phyloP scores from a whole-genome alignment of 257 asterid genomes.

The Penstemon newberryi region DNA sequence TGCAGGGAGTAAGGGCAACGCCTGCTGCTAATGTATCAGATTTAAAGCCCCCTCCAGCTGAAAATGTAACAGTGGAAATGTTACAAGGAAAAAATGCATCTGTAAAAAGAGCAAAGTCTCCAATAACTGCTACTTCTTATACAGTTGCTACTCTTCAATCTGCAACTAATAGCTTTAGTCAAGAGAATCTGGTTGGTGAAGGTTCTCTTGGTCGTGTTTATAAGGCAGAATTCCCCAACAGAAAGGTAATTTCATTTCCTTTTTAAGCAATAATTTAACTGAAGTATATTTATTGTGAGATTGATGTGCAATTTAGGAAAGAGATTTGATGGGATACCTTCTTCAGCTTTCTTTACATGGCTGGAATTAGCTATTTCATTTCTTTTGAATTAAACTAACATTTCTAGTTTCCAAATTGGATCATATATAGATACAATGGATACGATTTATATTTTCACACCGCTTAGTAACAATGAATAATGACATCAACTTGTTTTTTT shows the following conservation, averaged over 20 bases:
- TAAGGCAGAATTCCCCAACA: slow-evolving; percentile 79
- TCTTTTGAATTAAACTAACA: too few species aligned
- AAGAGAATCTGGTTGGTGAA: slow-evolving; percentile 92
- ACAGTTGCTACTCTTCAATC: slow-evolving; percentile 88
- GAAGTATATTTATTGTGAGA: too few species aligned
- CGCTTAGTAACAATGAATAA: not conserved
- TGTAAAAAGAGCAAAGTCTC: slow-evolving; percentile 64
- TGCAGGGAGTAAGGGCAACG: slow-evolving; percentile 64
- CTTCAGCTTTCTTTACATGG: too few species aligned
- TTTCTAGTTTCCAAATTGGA: too few species aligned
- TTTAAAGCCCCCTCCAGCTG: slow-evolving; percentile 72
- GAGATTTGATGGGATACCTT: too few species aligned
- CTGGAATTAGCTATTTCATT: too few species aligned
- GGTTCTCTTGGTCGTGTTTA: slow-evolving; percentile 98
- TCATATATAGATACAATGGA: not conserved
- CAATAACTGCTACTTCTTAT: slow-evolving; percentile 74
- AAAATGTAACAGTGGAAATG: slow-evolving; percentile 55
- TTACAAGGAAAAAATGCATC: slow-evolving; percentile 78
- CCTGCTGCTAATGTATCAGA: slow-evolving; percentile 53
- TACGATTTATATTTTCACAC: not conserved
- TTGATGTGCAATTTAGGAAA: too few species aligned
- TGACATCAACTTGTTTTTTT: too few species aligned
- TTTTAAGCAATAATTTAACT: too few species aligned
- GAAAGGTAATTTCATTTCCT: slow-evolving; percentile 60
- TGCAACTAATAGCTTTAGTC: slow-evolving; percentile 93